phyloP scores from a whole-genome alignment of 352 stramenopile genomes.

The Thalassiosira exigua region DNA sequence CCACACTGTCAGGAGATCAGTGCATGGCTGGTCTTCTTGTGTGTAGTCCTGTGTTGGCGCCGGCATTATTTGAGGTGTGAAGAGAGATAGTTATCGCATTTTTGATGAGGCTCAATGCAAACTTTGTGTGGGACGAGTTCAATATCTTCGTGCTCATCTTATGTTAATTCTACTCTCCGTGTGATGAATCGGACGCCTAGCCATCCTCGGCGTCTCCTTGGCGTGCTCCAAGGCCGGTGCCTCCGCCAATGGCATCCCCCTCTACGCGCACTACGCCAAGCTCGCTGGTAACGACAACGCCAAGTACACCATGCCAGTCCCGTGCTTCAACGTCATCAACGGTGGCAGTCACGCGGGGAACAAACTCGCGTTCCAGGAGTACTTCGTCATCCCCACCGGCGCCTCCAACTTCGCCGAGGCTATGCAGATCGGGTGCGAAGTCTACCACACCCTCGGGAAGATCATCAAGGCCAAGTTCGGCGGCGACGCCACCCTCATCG shows the following conservation, averaged over 20 bases:
- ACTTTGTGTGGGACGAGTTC: no score
- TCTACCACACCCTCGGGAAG: constrained; percentile 99
- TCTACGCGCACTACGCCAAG: constrained; percentile 98
- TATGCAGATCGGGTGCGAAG: constrained; percentile 98
- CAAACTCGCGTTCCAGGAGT: constrained; percentile 99
- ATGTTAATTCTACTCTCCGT: no score
- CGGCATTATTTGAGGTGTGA: no score
- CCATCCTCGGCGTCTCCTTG: no score
- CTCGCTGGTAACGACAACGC: constrained; percentile 94
- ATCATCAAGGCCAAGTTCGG: constrained; percentile 99
- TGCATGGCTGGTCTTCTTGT: no score
- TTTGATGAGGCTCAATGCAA: no score
- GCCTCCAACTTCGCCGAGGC: constrained; percentile 87
- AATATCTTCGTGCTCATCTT: no score
- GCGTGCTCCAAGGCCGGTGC: constrained; percentile 96
- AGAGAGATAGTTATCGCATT: no score
- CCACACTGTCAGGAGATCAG: no score
- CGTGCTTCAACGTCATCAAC: constrained; percentile 99
- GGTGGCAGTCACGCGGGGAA: constrained; percentile 97
- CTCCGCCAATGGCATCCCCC: constrained; percentile 92
- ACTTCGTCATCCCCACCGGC: constrained; percentile 97
- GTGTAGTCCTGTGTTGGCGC: no score
- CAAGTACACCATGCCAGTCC: constrained; percentile 93
- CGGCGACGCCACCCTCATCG: constrained; percentile 97
- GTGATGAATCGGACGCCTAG: no score